phyloP scores from a whole-genome alignment of 805 yeast species.

The Yarrowia hollandica region DNA sequence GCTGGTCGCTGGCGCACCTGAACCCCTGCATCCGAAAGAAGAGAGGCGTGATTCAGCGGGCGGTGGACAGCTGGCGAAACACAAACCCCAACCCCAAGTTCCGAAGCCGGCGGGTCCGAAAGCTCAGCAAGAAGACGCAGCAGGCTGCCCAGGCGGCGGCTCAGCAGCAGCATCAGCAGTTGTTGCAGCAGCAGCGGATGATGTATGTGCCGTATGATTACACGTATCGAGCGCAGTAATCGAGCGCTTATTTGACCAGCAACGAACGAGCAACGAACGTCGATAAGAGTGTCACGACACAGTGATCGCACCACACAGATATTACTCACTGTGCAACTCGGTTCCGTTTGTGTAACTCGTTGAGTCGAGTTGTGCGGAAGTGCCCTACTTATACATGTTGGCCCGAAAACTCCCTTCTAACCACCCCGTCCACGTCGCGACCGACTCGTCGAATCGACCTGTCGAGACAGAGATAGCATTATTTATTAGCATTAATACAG shows the following conservation, averaged over 20 bases:
- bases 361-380: too few species aligned
- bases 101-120: constrained; percentile 48
- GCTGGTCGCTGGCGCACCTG: constrained; percentile 49
- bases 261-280: not conserved
- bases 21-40: constrained; percentile 48
- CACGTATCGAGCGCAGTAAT: not conserved
- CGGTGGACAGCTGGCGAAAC: constrained; percentile 56
- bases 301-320: not conserved
- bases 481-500: not conserved
- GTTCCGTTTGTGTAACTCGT: too few species aligned
- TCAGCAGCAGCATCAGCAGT: constrained; percentile 12
- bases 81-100: constrained; percentile 46
- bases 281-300: not conserved
- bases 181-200: constrained; percentile 22
- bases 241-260: not conserved
- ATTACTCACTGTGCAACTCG: too few species aligned
- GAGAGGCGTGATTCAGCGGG: constrained; percentile 52
- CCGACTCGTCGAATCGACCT: too few species aligned
- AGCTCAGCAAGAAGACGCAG: constrained; percentile 2
- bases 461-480: too few species aligned
- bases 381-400: too few species aligned
- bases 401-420: too few species aligned
- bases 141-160: constrained; percentile 16
- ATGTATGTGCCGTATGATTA: not conserved
- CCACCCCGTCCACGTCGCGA: too few species aligned